Conservation (phyloP, 2,329 filamentous ascomycete species). For the Stenocarpella maydis region DNA sequence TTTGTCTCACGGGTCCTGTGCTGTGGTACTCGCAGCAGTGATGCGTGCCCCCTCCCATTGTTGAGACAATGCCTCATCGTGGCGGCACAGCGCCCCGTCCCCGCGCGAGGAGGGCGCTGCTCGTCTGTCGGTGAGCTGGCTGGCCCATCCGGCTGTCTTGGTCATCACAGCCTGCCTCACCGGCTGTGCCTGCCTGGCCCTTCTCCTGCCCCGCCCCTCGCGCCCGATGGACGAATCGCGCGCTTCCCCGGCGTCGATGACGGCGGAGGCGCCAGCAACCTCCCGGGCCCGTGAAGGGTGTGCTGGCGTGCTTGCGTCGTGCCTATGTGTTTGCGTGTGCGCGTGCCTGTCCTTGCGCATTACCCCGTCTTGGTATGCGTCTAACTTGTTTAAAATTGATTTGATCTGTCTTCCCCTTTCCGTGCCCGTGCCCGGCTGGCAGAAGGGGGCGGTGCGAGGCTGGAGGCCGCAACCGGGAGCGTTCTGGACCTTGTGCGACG, state of each 20-base stretch:
- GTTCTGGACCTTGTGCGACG: constrained; percentile 18
- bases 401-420: neutral
- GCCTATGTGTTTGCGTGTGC: neutral
- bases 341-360: constrained; percentile 20
- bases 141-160: neutral
- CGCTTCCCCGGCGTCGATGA: constrained; percentile 10
- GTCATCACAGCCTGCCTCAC: neutral
- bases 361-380: constrained; percentile 28
- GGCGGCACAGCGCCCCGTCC: neutral
- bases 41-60: neutral
- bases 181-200: neutral
- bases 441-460: constrained; percentile 8
- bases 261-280: neutral
- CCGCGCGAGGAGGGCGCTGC: neutral
- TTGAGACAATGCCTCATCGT: constrained; percentile 16
- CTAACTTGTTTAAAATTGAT: constrained; percentile 24
- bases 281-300: neutral
- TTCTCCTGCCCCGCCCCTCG: neutral
- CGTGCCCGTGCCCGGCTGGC: constrained; percentile 5
- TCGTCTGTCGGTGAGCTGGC: constrained; percentile 1
- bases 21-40: neutral
- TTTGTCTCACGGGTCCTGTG: constrained; percentile 14
- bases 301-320: neutral
- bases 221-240: constrained; percentile 12
- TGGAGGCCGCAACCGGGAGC: neutral